Percentiles rank a stretch among this genome's conserved stretches.
phyloP scores from a whole-genome alignment of 805 yeast genomes.

The Brettanomyces anomalus region DNA sequence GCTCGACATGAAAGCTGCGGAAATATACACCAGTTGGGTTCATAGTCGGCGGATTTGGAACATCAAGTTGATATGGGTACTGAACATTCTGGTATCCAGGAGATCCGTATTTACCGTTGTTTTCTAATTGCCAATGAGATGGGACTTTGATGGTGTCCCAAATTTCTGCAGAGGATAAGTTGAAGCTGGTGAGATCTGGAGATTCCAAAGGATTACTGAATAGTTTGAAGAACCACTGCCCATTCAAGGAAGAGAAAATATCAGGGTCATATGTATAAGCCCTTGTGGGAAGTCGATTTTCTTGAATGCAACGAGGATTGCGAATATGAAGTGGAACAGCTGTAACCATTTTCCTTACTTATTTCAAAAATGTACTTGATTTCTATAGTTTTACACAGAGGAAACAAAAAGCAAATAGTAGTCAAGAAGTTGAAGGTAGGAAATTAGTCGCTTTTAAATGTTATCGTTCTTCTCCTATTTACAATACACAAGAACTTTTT shows the following conservation, averaged over 20 bases:
- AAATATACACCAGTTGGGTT: constrained; percentile 1
- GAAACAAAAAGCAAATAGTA: too few relatives aligned
- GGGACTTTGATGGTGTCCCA: background rate
- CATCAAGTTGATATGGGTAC: background rate
- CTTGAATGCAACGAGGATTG: background rate
- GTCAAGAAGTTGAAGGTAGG: too few relatives aligned
- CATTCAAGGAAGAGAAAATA: constrained; percentile 1
- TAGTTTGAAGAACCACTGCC: background rate
- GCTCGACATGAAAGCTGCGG: background rate
- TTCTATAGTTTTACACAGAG: too few relatives aligned
- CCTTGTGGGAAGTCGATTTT: constrained; percentile 1
- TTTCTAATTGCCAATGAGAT: background rate
- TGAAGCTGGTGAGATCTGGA: background rate
- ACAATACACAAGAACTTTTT: too few relatives aligned
- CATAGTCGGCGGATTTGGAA: background rate
- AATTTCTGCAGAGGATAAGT: background rate
- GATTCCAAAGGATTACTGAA: background rate
- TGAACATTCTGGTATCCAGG: background rate
- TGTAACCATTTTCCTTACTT: too few relatives aligned
- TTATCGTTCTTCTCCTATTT: too few relatives aligned
- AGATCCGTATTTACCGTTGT: background rate
- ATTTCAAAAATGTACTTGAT: too few relatives aligned
- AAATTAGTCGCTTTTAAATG: too few relatives aligned
- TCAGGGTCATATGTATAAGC: constrained; percentile 1
- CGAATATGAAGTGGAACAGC: background rate